Evolutionary conservation across 2,329 filamentous ascomycete genomes (phyloP), one percentile per base, ranked within the genome.

Genomic region (Xylaria sp.): DNA sequence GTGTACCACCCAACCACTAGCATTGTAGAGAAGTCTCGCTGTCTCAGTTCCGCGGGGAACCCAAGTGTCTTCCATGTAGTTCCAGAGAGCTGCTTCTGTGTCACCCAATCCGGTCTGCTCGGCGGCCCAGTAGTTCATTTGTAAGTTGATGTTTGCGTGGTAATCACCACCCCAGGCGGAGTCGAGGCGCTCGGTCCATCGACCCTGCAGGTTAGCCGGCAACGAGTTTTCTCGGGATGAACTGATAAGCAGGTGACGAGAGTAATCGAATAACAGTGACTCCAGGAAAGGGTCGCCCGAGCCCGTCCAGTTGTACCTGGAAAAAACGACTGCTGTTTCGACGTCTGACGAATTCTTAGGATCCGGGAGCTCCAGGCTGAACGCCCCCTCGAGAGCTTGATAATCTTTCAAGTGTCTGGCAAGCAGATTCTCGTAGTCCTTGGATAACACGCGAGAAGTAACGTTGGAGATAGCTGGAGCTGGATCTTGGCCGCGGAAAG

Each of bases 61-160:
- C 85, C 85, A 88, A 0, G 81, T 88, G 21, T 86, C 77, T 5
- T 78, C 70, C 78, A 90, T 88, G 64, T 85, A 88, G 8, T 84
- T 78, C 82, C 84, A 89, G 0, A 87, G 75, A 0, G 84, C 81
- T 0, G 77, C 74, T 55, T 85, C 81, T 0, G 86, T 79, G 1
- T 77, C 78, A 0, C 80, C 81, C 0, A 88, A 77, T 0, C 86
- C 86, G 0, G 85, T 87, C 61, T 86, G 82, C 40, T 88, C 85
- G 2, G 83, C 82, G 1, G 78, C 80, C 87, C 87, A 90, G 71
- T 89, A 83, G 67, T 89, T 89, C 87, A 89, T 89, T 70, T 90
- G 85, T 0, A 89, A 65, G 65, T 89, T 89, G 72, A 90, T 88
- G 69, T 89, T 86, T 47, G 83, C 80, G 61, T 88, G 86, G 65